Evolutionary conservation across 2,329 filamentous ascomycete species (phyloP), one percentile per base, ranked within the genome.

Genomic region (Diaporthe sp.): DNA sequence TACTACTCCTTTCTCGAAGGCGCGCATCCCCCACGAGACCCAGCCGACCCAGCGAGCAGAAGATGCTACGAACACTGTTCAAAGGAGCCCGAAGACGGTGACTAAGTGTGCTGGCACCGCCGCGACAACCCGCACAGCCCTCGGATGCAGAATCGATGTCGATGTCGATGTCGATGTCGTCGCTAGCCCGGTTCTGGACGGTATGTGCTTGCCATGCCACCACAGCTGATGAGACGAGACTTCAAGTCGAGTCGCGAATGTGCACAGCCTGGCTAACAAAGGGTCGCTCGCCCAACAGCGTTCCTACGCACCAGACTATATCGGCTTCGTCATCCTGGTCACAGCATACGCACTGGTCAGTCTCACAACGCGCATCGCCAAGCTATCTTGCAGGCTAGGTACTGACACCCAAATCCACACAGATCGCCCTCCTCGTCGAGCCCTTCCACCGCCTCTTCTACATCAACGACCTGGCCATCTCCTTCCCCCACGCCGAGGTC

Each of bases 381-480:
- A 27, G 61, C 39, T 47, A 63, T 53, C 42, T 27, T n/a, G n/a
- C n/a, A n/a, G n/a, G n/a, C n/a, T n/a, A n/a, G n/a, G n/a, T n/a
- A n/a, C n/a, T n/a, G n/a, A n/a, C n/a, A n/a, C n/a, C n/a, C n/a
- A n/a, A n/a, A n/a, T n/a, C n/a, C n/a, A n/a, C n/a, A 12, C 80
- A 94, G 89, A 87, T 94, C 56, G 88, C 91, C 83, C 85, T 94
- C 79, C 87, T 93, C 77, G 89, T 94, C 78, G 92, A 93, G 75
- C 97, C 97, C 0, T 98, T 98, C 82, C 95, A 98, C 82, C 95
- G 94, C 84, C 94, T 98, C 91, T 98, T 99, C 85, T 94, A 91
- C 77, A 90, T 98, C 76, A 94, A 95, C 81, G 95, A 98, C 81
- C 89, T 94, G 32, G 87, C 91, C 66, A 95, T 98, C 75, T 92